Percentiles rank a stretch among this genome's conserved stretches.
Conservation (phyloP, 768 basidiomycete species). For the Mycena leptocephala region DNA sequence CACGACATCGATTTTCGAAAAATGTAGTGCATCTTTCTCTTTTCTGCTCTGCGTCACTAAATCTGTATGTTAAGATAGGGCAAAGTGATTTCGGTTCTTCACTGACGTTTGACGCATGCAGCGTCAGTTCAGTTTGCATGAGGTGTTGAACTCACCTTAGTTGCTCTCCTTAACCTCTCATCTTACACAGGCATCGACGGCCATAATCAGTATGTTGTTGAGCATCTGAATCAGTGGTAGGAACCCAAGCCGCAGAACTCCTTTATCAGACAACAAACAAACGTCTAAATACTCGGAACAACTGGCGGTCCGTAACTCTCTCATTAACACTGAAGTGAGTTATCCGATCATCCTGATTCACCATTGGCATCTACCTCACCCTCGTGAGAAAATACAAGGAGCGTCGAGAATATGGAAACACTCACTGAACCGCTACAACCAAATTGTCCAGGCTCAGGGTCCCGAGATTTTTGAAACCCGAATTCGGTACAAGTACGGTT, state of each 20-base stretch:
- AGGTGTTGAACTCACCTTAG: not conserved
- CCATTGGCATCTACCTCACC: conserved; percentile 24
- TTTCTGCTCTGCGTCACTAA: not conserved
- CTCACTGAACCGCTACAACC: conserved; percentile 15
- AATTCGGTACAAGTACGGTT: conserved; percentile 14
- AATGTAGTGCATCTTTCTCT: not conserved
- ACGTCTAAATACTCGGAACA: not conserved
- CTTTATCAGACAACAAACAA: not conserved
- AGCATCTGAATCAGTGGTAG: not conserved
- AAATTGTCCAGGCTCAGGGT: conserved; percentile 12
- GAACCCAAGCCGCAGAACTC: not conserved
- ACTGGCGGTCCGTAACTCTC: not conserved
- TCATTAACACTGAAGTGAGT: conserved; percentile 11
- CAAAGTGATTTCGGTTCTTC: not conserved
- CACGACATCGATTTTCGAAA: not conserved
- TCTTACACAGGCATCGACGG: not conserved
- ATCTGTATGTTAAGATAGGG: not conserved
- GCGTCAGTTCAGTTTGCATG: not conserved
- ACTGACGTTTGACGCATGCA: not conserved
- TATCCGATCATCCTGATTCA: conserved; percentile 24
- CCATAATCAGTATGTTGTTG: not conserved
- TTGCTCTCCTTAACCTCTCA: not conserved
- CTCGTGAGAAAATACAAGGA: conserved; percentile 19
- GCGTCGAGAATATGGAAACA: conserved; percentile 18
- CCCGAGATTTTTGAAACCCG: conserved; percentile 14